A percentile compares a stretch with the other conserved stretches of the same genome.
These are phyloP conservation scores for Microbotryum intermedium DNA, from an alignment of 1,284 basidiomycete genomes.

Conservation along the genomic window DNA sequence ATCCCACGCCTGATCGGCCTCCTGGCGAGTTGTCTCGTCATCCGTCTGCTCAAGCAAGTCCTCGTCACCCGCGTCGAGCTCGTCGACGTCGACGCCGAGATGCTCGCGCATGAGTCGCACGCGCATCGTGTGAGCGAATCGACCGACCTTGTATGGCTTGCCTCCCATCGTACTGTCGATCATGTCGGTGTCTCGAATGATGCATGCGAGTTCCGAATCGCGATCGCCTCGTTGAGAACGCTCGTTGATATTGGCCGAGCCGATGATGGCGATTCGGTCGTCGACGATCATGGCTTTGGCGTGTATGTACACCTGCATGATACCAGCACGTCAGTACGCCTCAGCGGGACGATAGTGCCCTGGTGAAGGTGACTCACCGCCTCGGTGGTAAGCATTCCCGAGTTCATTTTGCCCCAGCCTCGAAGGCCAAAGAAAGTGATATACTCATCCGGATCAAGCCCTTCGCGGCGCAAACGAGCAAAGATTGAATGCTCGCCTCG, in stretches of 20 bases:
- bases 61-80: constrained; percentile 59
- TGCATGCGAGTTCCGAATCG: constrained; percentile 86
- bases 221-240: constrained; percentile 90
- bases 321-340: not conserved
- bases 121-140: constrained; percentile 89
- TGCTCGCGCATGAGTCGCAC: constrained; percentile 95
- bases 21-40: constrained; percentile 31
- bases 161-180: constrained; percentile 86
- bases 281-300: constrained; percentile 76
- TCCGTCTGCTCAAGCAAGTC: constrained; percentile 39
- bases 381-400: constrained; percentile 79
- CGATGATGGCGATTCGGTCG: constrained; percentile 92
- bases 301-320: constrained; percentile 30
- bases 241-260: constrained; percentile 99
- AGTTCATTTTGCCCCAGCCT: constrained; percentile 85
- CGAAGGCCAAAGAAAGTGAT: constrained; percentile 86
- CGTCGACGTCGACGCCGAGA: constrained; percentile 87
- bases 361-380: constrained; percentile 26
- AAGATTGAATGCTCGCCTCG: constrained; percentile 91
- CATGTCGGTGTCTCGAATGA: constrained; percentile 95
- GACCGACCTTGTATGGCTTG: constrained; percentile 86
- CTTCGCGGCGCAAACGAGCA: constrained; percentile 71
- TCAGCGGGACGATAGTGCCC: not conserved
- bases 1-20: constrained; percentile 54
- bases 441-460: constrained; percentile 87